Evolutionary conservation across 2,329 filamentous ascomycete genomes (phyloP), one percentile per base, ranked within the genome.

Genomic region (Cladosporium sp.): DNA sequence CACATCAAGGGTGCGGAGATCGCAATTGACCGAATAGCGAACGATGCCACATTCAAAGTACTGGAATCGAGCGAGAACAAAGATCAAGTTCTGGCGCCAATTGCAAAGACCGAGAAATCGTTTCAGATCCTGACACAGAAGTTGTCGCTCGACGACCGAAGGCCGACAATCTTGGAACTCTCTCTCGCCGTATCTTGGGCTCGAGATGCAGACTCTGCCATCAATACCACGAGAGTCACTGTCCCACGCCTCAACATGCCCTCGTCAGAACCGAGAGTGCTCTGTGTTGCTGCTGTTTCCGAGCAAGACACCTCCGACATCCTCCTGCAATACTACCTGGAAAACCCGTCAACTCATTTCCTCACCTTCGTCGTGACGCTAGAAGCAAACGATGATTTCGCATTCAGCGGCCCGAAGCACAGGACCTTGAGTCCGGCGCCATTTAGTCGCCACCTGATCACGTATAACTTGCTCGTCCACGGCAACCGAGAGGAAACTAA

Each of bases 271-370:
- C 93, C 93, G 1, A 84, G 93, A 53, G 90, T 96, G 1, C 80
- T 96, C 3, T 75, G 76, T 52, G 28, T 52, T 5, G 43, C 35
- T 4, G 73, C 76, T 0, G 71, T 72, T 3, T 63, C 60, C 10
- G 44, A 59, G 7, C 33, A 28, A 19, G 37, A 46, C 9, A 22
- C 53, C 3, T 37, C 55, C 0, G 31, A 56, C n/a, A 70, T 81
- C 45, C 55, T 52, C 2, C 70, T 84, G 37, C 71, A 79, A 55
- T 86, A 86, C 66, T 89, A 83, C 3, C 83, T 98, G 53, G 93
- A 98, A 71, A 98, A 98, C 67, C 87, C 91, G 0, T 96, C 92
- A 0, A 86, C 84, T 67, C 93, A 98, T 68, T 95, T 95, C 70
- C 80, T 98, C 46, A 95, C 91, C 0, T 98, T 98, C 71, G 90